A percentile compares a stretch with the other conserved stretches of the same genome.
phyloP scores from a whole-genome alignment of 306 rosid species.

The Sicyos baderoa region DNA sequence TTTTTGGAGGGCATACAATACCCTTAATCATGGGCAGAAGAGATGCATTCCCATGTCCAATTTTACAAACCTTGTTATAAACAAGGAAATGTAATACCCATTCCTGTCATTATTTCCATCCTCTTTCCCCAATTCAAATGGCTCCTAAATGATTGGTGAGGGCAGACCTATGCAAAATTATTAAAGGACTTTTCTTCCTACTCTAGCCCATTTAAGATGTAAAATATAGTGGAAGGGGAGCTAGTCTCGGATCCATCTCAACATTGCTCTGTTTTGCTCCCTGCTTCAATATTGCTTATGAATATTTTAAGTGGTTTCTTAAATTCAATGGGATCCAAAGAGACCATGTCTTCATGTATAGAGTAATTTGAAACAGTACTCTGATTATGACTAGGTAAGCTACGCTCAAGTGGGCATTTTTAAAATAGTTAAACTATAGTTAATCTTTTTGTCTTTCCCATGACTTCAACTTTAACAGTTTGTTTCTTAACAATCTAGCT shows the following conservation, averaged over 20 bases:
- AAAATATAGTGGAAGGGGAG: not conserved
- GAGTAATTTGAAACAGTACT: not conserved
- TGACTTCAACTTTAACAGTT: slow-evolving; percentile 18
- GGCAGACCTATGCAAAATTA: not conserved
- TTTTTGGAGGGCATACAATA: not conserved
- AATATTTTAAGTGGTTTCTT: not conserved
- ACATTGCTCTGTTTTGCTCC: not conserved
- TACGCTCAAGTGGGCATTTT: not conserved
- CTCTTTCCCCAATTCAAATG: not conserved
- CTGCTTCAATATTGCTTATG: not conserved
- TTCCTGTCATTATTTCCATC: not conserved
- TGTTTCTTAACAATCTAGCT: slow-evolving; percentile 41
- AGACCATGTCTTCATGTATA: too few relatives aligned
- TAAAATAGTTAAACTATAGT: not conserved
- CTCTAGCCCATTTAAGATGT: not conserved
- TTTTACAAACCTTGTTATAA: not conserved
- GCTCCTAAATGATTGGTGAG: slow-evolving; percentile 3
- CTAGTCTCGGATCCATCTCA: not conserved
- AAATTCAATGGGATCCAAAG: not conserved
- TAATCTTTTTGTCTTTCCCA: not conserved
- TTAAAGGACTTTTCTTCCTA: not conserved
- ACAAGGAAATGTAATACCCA: not conserved
- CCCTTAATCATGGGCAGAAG: not conserved
- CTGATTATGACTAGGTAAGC: not conserved
- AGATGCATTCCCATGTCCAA: too few relatives aligned